phyloP scores from a whole-genome alignment of 345 rosid genomes.

The sweet orange (Citrus sinensis) region DNA sequence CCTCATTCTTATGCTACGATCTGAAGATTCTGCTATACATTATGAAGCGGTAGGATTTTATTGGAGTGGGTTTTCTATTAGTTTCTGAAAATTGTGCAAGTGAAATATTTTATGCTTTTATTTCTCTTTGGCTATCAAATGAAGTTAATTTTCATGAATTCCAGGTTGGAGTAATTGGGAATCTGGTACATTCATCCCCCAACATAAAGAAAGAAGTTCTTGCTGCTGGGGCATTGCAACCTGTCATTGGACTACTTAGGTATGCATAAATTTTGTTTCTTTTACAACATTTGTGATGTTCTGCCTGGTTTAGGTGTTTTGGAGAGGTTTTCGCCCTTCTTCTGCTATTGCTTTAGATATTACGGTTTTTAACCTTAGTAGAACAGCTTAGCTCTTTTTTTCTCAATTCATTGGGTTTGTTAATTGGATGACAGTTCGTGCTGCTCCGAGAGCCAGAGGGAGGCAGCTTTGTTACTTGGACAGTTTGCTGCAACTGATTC shows the following conservation, averaged over 20 bases:
- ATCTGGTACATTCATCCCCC: slow-evolving; percentile 95
- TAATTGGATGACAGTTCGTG: slow-evolving; percentile 60
- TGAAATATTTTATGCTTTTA: slow-evolving; percentile 3
- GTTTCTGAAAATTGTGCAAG: slow-evolving; percentile 5
- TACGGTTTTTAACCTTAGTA: background rate
- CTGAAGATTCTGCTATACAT: slow-evolving; percentile 97
- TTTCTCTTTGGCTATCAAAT: slow-evolving; percentile 11
- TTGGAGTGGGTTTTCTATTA: background rate
- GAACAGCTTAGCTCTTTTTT: background rate
- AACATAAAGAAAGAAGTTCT: slow-evolving; percentile 93
- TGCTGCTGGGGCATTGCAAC: slow-evolving; percentile 93
- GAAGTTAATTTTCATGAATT: slow-evolving; percentile 1
- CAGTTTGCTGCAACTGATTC: slow-evolving; percentile 99
- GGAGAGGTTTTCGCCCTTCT: background rate
- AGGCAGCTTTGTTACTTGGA: slow-evolving; percentile 97
- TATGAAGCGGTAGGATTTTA: slow-evolving; percentile 85
- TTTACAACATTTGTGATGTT: background rate
- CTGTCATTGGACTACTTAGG: slow-evolving; percentile 94
- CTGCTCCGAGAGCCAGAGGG: slow-evolving; percentile 98
- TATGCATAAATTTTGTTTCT: slow-evolving; percentile 16
- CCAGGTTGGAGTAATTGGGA: slow-evolving; percentile 93
- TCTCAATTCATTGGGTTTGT: background rate
- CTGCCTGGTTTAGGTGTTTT: background rate
- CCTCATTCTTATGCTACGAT: slow-evolving; percentile 89
- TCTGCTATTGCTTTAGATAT: background rate